These are phyloP conservation scores for Pterocarpus macrocarpus DNA, from an alignment of 306 rosid genomes.

Conservation along the genomic window DNA sequence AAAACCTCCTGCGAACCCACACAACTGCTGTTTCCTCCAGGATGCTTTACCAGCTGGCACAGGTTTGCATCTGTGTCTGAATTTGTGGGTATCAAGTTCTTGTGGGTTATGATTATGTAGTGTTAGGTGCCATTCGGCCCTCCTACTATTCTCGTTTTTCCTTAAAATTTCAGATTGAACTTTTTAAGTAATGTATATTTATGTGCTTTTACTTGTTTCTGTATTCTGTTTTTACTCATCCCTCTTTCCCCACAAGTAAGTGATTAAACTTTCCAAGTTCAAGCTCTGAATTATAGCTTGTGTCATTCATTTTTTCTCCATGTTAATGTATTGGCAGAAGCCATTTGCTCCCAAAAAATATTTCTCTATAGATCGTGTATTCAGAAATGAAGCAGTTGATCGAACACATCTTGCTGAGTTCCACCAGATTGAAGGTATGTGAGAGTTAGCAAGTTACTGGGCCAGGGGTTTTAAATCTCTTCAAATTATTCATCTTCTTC, in stretches of 20 bases:
- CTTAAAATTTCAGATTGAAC: conserved; percentile 5
- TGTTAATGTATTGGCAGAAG: conserved; percentile 64
- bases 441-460: neutral
- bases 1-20: conserved; percentile 92
- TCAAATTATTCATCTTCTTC: conserved; percentile 23
- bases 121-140: conserved; percentile 23
- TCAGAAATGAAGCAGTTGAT: conserved; percentile 98
- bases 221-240: neutral
- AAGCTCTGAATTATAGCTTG: conserved; percentile 1
- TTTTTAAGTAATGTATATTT: conserved; percentile 17
- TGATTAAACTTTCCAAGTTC: conserved; percentile 21
- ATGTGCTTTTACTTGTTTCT: conserved; percentile 19
- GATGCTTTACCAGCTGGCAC: conserved; percentile 89
- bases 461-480: conserved; percentile 12
- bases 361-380: conserved; percentile 96
- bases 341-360: conserved; percentile 87
- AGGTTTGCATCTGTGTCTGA: conserved; percentile 59
- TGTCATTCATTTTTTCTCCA: conserved; percentile 1
- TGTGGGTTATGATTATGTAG: conserved; percentile 14
- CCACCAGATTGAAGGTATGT: conserved; percentile 96
- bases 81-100: conserved; percentile 23
- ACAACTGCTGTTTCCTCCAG: conserved; percentile 94
- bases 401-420: conserved; percentile 99
- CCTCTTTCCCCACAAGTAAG: neutral
- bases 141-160: conserved; percentile 13